These are phyloP conservation scores for Rhodotorula glutinis DNA, from an alignment of 1,284 basidiomycete species.

Conservation along the genomic window DNA sequence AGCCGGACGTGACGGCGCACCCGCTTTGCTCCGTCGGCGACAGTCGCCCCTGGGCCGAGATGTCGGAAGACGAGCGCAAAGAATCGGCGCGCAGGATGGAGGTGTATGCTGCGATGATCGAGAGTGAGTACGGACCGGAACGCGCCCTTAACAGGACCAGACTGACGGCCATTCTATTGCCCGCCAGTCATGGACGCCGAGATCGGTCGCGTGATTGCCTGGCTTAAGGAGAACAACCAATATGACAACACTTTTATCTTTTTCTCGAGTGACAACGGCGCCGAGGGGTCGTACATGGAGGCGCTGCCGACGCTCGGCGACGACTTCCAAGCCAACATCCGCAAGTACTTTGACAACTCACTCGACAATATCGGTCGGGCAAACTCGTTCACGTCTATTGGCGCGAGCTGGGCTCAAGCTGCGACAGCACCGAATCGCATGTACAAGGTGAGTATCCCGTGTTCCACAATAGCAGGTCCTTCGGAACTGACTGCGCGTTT, in stretches of 20 bases:
- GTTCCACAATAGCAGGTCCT: not conserved
- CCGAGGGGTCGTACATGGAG: slow-evolving; percentile 1
- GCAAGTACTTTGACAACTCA: not conserved
- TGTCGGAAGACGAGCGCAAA: not conserved
- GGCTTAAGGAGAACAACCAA: slow-evolving; percentile 1
- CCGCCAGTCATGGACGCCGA: slow-evolving; percentile 4
- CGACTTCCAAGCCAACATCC: not conserved
- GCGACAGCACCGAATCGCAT: slow-evolving; percentile 5
- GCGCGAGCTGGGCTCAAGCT: slow-evolving; percentile 1
- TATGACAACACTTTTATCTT: slow-evolving; percentile 3
- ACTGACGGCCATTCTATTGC: too few relatives aligned
- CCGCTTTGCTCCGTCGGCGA: not conserved
- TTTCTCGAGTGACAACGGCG: slow-evolving; percentile 4
- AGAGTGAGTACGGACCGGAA: not conserved
- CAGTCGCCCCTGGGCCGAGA: not conserved
- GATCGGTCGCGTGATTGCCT: not conserved
- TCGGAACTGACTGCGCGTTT: not conserved
- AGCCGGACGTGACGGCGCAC: not conserved
- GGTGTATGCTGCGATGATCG: slow-evolving; percentile 3
- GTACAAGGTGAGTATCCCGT: slow-evolving; percentile 1
- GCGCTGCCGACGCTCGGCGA: slow-evolving; percentile 3
- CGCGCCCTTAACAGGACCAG: too few relatives aligned
- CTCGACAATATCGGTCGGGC: slow-evolving; percentile 5
- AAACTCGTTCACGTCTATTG: slow-evolving; percentile 8
- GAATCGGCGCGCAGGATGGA: slow-evolving; percentile 1